phyloP scores from a whole-genome alignment of 1,284 basidiomycete species.

The Apiotrichum montevideense region DNA sequence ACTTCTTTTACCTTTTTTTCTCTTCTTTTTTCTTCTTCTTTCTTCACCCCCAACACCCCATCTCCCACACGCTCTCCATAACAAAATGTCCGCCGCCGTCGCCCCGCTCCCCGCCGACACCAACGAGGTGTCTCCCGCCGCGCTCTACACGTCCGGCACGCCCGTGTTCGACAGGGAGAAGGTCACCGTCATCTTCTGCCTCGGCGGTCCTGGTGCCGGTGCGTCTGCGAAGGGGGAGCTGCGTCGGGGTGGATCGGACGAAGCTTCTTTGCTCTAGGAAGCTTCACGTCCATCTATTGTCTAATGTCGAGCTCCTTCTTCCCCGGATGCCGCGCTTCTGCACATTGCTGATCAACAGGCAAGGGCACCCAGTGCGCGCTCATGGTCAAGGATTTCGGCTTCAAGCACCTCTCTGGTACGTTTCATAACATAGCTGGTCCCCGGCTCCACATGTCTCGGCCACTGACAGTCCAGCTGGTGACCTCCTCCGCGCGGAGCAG shows the following conservation, averaged over 20 bases:
- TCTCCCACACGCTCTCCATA: background rate
- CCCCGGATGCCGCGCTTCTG: too few species aligned
- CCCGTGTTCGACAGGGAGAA: slow-evolving; percentile 65
- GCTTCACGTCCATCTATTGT: too few species aligned
- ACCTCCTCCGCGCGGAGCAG: slow-evolving; percentile 92
- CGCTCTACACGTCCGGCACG: slow-evolving; percentile 15
- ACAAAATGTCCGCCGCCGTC: background rate
- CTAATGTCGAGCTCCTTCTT: too few species aligned
- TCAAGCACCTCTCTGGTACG: slow-evolving; percentile 87
- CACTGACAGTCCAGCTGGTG: slow-evolving; percentile 62
- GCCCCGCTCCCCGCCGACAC: background rate
- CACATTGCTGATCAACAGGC: slow-evolving; percentile 52
- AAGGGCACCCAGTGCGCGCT: slow-evolving; percentile 93
- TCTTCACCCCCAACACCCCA: too few species aligned
- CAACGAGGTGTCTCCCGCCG: slow-evolving; percentile 8
- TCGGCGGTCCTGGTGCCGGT: slow-evolving; percentile 94
- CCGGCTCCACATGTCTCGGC: slow-evolving; percentile 10
- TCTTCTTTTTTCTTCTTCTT: too few species aligned
- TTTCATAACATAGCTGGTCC: too few species aligned
- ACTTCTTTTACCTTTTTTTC: too few species aligned
- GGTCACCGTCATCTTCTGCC: slow-evolving; percentile 87
- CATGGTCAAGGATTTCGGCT: slow-evolving; percentile 82
- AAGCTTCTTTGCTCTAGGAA: too few species aligned
- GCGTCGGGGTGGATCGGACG: background rate
- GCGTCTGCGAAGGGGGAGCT: background rate